These are phyloP conservation scores for Plasmodium vinckei DNA, from an alignment of 169 alveolate species.

Conservation along the genomic window DNA sequence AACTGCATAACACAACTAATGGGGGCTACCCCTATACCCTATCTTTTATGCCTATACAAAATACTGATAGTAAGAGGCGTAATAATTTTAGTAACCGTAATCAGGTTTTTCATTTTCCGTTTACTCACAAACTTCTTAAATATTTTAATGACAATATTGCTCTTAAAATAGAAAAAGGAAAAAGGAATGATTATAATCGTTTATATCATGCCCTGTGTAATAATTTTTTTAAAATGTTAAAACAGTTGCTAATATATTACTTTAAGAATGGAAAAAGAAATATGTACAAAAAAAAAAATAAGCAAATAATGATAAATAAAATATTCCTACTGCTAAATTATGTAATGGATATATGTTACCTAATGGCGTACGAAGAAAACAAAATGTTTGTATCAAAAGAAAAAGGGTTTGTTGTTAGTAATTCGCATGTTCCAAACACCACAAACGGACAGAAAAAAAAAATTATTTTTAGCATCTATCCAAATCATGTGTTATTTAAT, in stretches of 20 bases:
- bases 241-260: slow-evolving; percentile 14
- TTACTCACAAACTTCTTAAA: slow-evolving; percentile 43
- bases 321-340: slow-evolving; percentile 41
- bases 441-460: slow-evolving; percentile 5
- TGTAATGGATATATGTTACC: slow-evolving; percentile 56
- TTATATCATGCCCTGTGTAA: slow-evolving; percentile 22
- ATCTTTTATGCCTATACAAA: slow-evolving; percentile 14
- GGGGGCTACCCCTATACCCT: background rate
- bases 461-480: slow-evolving; percentile 44
- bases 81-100: slow-evolving; percentile 4
- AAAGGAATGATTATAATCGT: background rate
- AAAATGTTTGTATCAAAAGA: slow-evolving; percentile 4
- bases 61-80: background rate
- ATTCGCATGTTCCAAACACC: background rate
- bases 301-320: background rate
- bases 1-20: background rate
- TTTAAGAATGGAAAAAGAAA: slow-evolving; percentile 17
- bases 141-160: slow-evolving; percentile 42
- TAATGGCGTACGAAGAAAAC: slow-evolving; percentile 38
- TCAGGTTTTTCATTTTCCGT: slow-evolving; percentile 47
- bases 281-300: slow-evolving; percentile 2
- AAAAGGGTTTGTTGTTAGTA: slow-evolving; percentile 15
- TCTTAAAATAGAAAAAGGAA: background rate
- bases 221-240: slow-evolving; percentile 15
- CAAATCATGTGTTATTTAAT: slow-evolving; percentile 37